These are phyloP conservation scores for Suillus subalutaceus DNA, from an alignment of 768 basidiomycete genomes.

Conservation along the genomic window DNA sequence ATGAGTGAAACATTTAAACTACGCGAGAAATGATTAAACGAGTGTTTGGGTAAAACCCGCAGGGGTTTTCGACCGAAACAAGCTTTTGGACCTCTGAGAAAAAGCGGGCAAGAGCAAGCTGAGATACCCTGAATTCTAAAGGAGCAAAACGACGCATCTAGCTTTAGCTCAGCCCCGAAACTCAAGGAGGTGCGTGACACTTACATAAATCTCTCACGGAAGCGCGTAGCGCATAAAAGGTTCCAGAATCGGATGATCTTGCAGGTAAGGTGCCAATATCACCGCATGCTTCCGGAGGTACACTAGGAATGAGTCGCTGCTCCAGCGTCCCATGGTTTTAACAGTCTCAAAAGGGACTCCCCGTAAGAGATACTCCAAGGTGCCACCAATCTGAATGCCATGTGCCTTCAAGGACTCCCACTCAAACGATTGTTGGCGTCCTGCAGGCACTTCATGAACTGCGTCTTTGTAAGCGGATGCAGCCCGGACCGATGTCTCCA, in stretches of 20 bases:
- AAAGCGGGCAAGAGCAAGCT: neutral
- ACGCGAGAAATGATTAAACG: no score
- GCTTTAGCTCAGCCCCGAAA: no score
- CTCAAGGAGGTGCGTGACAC: no score
- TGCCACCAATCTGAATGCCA: slow-evolving; percentile 32
- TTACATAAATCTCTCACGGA: neutral
- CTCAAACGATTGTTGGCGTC: neutral
- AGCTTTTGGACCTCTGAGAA: no score
- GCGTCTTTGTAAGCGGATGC: neutral
- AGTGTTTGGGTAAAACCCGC: no score
- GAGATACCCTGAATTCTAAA: neutral
- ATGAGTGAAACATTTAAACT: no score
- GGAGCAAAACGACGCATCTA: no score
- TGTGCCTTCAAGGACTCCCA: slow-evolving; percentile 11
- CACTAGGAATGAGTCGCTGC: slow-evolving; percentile 27
- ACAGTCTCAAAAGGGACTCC: slow-evolving; percentile 36
- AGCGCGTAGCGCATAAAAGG: slow-evolving; percentile 9
- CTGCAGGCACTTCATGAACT: slow-evolving; percentile 11
- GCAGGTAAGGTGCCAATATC: slow-evolving; percentile 31
- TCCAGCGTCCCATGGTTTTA: slow-evolving; percentile 37
- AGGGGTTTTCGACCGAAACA: no score
- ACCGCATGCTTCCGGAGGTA: slow-evolving; percentile 36
- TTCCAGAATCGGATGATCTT: slow-evolving; percentile 15
- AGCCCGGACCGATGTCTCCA: neutral
- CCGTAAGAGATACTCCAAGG: slow-evolving; percentile 28